phyloP scores from a whole-genome alignment of 148 eudicot genomes.

The Pharnaceum exiguum region DNA sequence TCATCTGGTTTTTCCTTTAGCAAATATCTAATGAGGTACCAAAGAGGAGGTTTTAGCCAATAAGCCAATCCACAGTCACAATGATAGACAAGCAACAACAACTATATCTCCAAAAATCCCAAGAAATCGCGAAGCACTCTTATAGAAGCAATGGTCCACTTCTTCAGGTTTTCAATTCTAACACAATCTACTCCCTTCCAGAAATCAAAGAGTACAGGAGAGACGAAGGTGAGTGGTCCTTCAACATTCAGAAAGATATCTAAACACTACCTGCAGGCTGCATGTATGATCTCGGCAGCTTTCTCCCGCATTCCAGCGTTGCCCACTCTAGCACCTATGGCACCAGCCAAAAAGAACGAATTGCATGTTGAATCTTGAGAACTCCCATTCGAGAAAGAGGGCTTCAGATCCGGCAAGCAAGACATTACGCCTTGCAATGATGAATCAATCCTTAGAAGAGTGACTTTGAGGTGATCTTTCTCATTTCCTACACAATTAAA shows the following conservation, averaged over 20 bases:
- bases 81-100: no score
- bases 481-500: slow-evolving; percentile 57
- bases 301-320: slow-evolving; percentile 69
- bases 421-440: slow-evolving; percentile 93
- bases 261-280: slow-evolving; percentile 65
- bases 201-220: no score
- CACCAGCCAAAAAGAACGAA: slow-evolving; percentile 80
- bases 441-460: slow-evolving; percentile 85
- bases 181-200: no score
- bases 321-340: slow-evolving; percentile 80
- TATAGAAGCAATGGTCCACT: no score
- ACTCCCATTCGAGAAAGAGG: slow-evolving; percentile 45
- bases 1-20: slow-evolving; percentile 90
- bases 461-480: slow-evolving; percentile 97
- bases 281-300: slow-evolving; percentile 80
- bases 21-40: slow-evolving; percentile 55
- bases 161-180: no score
- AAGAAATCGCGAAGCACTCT: no score
- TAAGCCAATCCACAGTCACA: no score
- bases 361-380: slow-evolving; percentile 42
- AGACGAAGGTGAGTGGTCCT: background rate
- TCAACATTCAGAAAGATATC: background rate
- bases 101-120: no score
- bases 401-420: slow-evolving; percentile 94
- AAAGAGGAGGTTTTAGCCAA: slow-evolving; percentile 21